Evolutionary conservation across 179 eudicot genomes (phyloP), one percentile per base, ranked within the genome.

Genomic region (Patellifolia procumbens): DNA sequence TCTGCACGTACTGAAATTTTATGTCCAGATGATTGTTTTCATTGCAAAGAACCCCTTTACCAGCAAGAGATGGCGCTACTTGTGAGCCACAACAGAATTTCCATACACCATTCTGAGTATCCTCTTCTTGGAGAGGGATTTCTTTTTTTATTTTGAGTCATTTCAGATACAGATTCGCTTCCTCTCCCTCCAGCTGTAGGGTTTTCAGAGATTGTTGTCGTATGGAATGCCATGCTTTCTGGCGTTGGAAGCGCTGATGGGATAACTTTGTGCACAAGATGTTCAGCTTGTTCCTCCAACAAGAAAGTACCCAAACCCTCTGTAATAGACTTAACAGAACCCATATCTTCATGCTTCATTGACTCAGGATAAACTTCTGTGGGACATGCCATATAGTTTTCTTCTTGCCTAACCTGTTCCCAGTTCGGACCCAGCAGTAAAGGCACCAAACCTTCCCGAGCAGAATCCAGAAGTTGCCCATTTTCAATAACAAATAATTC

Each of bases 1-100:
- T 68, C 43, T 60, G 13, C 28, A 46, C 52, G 64, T 13, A 51
- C 34, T 48, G 70, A 48, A 63, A 73, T 73, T 71, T 74, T 67
- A 48, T 69, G 42, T 76, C 82, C 70, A 51, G 49, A n/a, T 63
- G 81, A 72, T 45, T 67, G 17, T 78, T 64, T 69, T 70, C 76
- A 55, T 77, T 20, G 17, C 72, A 34, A 28, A 31, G 73, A 81
- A 52, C 34, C 45, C 56, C 74, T 20, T 53, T 62, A 34, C 29
- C 39, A 68, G 63, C 67, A 42, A 59, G 65, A 46, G 75, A 75
- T 26, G 78, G 71, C 42, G 59, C 70, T 26, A 43, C 24, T 28
- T 32, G 77, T 29, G 75, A 62, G 49, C 62, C 80, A 69, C 80
- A 74, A 87, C 83, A 89, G 66, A 83, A 85, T 51, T 59, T 81